Evolutionary conservation across 2,329 filamentous ascomycete genomes (phyloP).

Genomic region (Colletotrichum lupini): DNA sequence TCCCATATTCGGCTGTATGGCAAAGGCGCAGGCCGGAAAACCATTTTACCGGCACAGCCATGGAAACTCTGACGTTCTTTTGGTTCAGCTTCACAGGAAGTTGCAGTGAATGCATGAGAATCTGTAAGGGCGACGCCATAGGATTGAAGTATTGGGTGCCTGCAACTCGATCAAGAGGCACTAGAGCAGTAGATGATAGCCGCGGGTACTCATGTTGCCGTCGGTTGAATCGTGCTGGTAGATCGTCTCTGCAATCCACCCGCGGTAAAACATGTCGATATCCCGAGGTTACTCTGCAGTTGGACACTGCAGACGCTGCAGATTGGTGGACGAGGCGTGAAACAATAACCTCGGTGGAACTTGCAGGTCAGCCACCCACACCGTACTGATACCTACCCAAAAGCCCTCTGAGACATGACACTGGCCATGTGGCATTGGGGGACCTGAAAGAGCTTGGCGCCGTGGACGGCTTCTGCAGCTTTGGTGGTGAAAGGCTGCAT

Average conservation of each 20-base stretch:
- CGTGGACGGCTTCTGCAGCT: background rate
- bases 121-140: background rate
- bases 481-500: background rate
- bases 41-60: background rate
- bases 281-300: background rate
- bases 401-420: slow-evolving; percentile 18
- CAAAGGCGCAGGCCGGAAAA: background rate
- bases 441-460: slow-evolving; percentile 10
- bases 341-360: background rate
- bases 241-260: background rate
- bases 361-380: background rate
- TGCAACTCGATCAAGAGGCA: background rate
- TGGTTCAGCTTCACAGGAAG: background rate
- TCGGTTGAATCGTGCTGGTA: background rate
- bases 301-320: background rate
- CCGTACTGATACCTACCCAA: background rate
- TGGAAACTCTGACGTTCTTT: background rate
- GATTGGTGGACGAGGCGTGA: background rate
- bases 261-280: background rate
- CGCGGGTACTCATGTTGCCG: background rate
- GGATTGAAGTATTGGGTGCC: background rate
- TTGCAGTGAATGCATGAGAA: background rate
- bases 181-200: background rate
- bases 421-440: slow-evolving; percentile 8
- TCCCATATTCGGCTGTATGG: slow-evolving; percentile 6